phyloP scores from a whole-genome alignment of 768 basidiomycete genomes.

The Boletus insuetus region DNA sequence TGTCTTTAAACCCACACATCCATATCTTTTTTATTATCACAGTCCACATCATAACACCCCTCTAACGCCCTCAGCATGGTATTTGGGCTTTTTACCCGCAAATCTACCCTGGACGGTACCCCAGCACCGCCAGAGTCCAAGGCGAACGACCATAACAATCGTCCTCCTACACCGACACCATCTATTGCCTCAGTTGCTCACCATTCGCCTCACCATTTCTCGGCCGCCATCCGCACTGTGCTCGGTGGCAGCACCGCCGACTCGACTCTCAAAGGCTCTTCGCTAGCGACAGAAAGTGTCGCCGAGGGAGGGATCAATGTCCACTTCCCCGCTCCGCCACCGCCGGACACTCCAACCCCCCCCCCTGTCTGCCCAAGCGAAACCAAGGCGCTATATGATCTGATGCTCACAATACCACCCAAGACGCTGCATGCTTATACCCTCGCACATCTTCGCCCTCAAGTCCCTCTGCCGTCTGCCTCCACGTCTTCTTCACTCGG shows the following conservation, averaged over 20 bases:
- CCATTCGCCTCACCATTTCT: conserved; percentile 24
- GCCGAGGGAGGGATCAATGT: conserved; percentile 3
- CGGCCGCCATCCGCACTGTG: conserved; percentile 11
- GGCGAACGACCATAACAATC: conserved; percentile 17
- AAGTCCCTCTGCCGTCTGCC: background rate
- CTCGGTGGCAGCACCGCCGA: conserved; percentile 22
- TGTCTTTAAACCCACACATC: background rate
- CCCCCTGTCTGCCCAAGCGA: conserved; percentile 41
- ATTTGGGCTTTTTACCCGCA: conserved; percentile 42
- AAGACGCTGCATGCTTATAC: conserved; percentile 65
- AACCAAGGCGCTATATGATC: conserved; percentile 43
- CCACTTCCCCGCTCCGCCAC: conserved; percentile 18
- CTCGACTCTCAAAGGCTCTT: conserved; percentile 18
- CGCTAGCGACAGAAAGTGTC: conserved; percentile 4
- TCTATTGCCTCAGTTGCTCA: conserved; percentile 38
- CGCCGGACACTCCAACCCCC: conserved; percentile 33
- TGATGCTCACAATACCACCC: conserved; percentile 60
- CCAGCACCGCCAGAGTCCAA: conserved; percentile 4
- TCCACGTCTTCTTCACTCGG: conserved; percentile 10
- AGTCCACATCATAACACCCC: background rate
- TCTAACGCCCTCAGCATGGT: conserved; percentile 30
- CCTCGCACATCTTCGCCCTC: conserved; percentile 44
- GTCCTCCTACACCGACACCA: conserved; percentile 55
- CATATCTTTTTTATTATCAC: conserved; percentile 14
- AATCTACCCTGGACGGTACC: conserved; percentile 16